Conservation (phyloP, 768 basidiomycete genomes). For the Rhodotorula sphaerocarpa region DNA sequence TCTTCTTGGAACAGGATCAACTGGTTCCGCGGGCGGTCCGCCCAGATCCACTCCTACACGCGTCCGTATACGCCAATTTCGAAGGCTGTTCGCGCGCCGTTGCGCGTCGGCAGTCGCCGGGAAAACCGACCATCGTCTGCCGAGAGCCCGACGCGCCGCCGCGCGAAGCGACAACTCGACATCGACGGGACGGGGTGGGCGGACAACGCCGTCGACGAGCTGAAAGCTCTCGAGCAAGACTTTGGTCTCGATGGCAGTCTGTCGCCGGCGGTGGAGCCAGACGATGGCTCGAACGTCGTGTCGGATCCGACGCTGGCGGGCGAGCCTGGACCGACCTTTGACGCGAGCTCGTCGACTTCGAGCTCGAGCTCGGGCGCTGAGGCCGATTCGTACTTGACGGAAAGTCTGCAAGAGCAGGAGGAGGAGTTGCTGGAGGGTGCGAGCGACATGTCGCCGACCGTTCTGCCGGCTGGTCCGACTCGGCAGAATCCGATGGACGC, state of each 20-base stretch:
- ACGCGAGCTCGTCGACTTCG: too few relatives aligned
- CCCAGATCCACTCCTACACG: constrained; percentile 19
- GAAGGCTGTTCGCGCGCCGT: too few relatives aligned
- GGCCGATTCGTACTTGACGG: neutral
- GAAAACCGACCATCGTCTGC: too few relatives aligned
- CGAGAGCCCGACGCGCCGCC: too few relatives aligned
- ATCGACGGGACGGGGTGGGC: too few relatives aligned
- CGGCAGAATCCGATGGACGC: constrained; percentile 50
- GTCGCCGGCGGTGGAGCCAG: constrained; percentile 11
- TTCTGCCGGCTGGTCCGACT: constrained; percentile 11
- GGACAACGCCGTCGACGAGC: neutral
- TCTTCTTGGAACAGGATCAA: too few relatives aligned
- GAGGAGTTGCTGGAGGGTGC: constrained; percentile 1
- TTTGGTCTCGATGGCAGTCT: constrained; percentile 1
- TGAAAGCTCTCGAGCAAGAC: constrained; percentile 13
- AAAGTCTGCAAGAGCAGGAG: neutral
- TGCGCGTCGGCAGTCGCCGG: too few relatives aligned
- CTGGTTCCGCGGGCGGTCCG: constrained; percentile 36
- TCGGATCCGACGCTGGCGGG: neutral
- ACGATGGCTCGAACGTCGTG: constrained; percentile 13
- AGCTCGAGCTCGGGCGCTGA: neutral
- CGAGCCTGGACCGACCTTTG: too few relatives aligned
- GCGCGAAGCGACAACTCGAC: too few relatives aligned
- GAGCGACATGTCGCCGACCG: neutral
- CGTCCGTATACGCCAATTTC: constrained; percentile 13